Evolutionary conservation across 2,329 filamentous ascomycete genomes (phyloP).

Genomic region (Samsoniella hepiali): DNA sequence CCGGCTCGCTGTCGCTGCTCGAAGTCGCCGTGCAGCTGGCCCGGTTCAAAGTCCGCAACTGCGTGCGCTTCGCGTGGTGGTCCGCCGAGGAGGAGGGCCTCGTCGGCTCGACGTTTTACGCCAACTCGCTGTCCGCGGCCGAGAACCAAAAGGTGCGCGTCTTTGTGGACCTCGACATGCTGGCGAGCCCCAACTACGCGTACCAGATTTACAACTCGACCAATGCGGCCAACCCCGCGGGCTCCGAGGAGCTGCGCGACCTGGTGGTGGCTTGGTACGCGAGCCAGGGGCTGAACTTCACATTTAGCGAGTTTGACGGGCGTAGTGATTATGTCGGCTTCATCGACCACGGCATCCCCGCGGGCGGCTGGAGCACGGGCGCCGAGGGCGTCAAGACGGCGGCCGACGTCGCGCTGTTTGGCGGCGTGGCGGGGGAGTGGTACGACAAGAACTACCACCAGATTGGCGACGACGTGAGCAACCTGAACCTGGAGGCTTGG

Average conservation of each 20-base stretch:
- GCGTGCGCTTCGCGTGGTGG: conserved; percentile 67
- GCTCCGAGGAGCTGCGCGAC: conserved; percentile 66
- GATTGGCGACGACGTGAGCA: conserved; percentile 56
- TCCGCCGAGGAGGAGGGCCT: conserved; percentile 65
- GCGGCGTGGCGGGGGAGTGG: conserved; percentile 62
- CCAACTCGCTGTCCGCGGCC: conserved; percentile 48
- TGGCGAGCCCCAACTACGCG: conserved; percentile 63
- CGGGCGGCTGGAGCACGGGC: conserved; percentile 73
- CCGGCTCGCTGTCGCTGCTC: conserved; percentile 59
- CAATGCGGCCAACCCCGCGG: conserved; percentile 65
- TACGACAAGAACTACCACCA: conserved; percentile 61
- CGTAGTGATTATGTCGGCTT: conserved; percentile 79
- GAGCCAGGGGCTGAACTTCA: conserved; percentile 60
- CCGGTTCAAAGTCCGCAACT: conserved; percentile 59
- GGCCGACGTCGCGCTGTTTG: conserved; percentile 63
- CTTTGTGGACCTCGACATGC: conserved; percentile 70
- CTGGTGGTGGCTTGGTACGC: conserved; percentile 68
- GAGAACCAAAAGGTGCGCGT: conserved; percentile 62
- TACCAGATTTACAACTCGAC: conserved; percentile 70
- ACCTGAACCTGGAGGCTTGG: conserved; percentile 59
- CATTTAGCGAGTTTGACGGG: conserved; percentile 72
- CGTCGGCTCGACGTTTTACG: conserved; percentile 61
- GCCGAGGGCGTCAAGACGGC: conserved; percentile 73
- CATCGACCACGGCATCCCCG: conserved; percentile 68
- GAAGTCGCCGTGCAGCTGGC: conserved; percentile 60